Conservation (phyloP, 495 filamentous ascomycete species). For the Hypoxylon rickii region DNA sequence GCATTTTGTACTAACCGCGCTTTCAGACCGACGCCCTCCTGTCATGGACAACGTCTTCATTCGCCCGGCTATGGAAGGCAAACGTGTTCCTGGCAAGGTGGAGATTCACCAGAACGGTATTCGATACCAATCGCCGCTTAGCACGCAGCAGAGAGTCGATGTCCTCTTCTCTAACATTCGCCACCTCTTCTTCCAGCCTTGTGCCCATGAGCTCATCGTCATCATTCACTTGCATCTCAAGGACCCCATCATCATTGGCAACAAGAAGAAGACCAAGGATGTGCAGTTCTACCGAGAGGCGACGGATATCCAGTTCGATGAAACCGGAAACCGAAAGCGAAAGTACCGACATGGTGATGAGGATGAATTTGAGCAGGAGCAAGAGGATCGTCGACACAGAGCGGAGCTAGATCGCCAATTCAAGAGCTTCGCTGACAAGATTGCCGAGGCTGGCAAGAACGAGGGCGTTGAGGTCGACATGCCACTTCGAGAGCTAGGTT, state of each 20-base stretch:
- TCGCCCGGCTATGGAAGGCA: constrained; percentile 91
- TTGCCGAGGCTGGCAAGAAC: constrained; percentile 87
- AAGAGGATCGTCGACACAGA: constrained; percentile 89
- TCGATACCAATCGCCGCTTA: constrained; percentile 87
- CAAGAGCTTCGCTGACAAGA: constrained; percentile 96
- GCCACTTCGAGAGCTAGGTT: constrained; percentile 94
- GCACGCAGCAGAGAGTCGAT: constrained; percentile 81
- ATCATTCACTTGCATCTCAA: constrained; percentile 98
- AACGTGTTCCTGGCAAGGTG: constrained; percentile 91
- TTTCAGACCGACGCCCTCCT: constrained; percentile 78
- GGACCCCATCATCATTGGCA: constrained; percentile 97
- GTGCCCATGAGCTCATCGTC: constrained; percentile 92
- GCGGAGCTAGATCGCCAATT: constrained; percentile 94
- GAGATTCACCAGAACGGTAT: constrained; percentile 99
- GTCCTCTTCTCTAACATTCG: constrained; percentile 98
- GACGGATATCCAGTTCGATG: constrained; percentile 98
- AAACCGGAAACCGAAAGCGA: constrained; percentile 96
- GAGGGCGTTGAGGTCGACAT: constrained; percentile 88
- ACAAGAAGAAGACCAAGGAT: constrained; percentile 95
- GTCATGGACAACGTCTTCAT: constrained; percentile 90
- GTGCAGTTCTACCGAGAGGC: constrained; percentile 98
- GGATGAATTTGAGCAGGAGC: constrained; percentile 97
- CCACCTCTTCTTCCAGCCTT: constrained; percentile 98
- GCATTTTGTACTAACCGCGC: constrained; percentile 39
- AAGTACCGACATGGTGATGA: constrained; percentile 99